phyloP scores from a whole-genome alignment of 208 protist species.

The Plasmodiophora brassicae region DNA sequence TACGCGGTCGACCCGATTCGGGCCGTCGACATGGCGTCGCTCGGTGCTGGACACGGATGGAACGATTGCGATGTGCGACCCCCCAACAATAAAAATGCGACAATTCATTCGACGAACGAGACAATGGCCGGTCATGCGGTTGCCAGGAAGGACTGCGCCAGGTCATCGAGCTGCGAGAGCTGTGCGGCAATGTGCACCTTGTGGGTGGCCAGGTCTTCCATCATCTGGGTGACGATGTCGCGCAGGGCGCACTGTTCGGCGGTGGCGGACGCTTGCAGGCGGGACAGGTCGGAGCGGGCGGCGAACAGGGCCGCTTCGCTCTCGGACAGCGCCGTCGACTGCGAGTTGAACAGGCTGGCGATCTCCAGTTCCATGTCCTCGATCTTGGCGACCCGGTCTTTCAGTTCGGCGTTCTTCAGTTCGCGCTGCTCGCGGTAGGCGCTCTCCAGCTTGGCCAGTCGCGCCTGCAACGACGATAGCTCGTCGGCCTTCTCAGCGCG shows the following conservation, averaged over 20 bases:
- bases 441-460: neutral
- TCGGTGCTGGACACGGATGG: no score
- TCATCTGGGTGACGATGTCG: neutral
- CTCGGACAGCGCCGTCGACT: neutral
- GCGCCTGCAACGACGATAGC: neutral
- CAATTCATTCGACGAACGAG: no score
- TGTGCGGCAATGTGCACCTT: neutral
- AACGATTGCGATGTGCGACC: no score
- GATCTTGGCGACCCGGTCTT: neutral
- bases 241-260: neutral
- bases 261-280: neutral
- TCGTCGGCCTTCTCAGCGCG: neutral
- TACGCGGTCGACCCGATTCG: no score
- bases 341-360: neutral
- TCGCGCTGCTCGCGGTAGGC: neutral
- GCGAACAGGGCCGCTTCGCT: neutral
- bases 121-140: no score
- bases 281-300: neutral
- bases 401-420: neutral
- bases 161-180: neutral
- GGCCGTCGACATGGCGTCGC: no score
- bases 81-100: no score
- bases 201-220: neutral
- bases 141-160: no score
- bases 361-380: neutral